A percentile compares a stretch with the other conserved stretches of the same genome.
Conservation (phyloP, 2,329 filamentous ascomycete species). For the Cladosporium sp. region DNA sequence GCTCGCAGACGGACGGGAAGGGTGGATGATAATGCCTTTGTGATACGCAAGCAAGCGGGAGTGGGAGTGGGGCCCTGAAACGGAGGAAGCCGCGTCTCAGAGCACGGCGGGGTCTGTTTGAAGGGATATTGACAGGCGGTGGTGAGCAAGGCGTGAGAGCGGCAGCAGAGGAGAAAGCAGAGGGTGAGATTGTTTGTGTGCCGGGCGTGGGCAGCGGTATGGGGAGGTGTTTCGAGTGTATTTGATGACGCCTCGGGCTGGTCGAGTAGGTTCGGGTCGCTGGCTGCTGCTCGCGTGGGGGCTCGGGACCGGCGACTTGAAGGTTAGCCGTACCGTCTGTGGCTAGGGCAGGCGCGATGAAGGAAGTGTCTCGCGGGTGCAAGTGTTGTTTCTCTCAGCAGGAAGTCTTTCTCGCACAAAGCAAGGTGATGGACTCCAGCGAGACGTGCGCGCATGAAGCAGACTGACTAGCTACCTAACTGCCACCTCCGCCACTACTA, state of each 20-base stretch:
- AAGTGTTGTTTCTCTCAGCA: too few species aligned
- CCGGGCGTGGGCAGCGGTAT: not conserved
- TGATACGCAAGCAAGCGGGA: constrained; percentile 9
- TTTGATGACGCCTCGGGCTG: not conserved
- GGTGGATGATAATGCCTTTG: constrained; percentile 4
- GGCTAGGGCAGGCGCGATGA: too few species aligned
- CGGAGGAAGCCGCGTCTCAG: not conserved
- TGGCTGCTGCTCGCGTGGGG: not conserved
- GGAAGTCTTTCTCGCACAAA: too few species aligned
- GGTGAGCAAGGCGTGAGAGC: not conserved
- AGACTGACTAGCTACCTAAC: too few species aligned
- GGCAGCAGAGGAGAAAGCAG: not conserved
- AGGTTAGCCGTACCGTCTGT: too few species aligned
- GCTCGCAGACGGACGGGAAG: not conserved
- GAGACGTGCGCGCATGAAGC: too few species aligned
- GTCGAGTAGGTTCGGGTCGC: constrained; percentile 1
- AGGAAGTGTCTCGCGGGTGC: too few species aligned
- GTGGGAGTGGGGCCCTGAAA: not conserved
- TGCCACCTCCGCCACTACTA: too few species aligned
- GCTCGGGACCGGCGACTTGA: not conserved
- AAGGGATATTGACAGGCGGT: not conserved
- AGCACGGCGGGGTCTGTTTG: not conserved
- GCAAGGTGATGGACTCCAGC: too few species aligned
- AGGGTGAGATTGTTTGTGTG: not conserved
- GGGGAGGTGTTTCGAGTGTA: not conserved